Evolutionary conservation across 257 asterid genomes (phyloP), one percentile per base, ranked within the genome.

Genomic region (Henckelia pumila): DNA sequence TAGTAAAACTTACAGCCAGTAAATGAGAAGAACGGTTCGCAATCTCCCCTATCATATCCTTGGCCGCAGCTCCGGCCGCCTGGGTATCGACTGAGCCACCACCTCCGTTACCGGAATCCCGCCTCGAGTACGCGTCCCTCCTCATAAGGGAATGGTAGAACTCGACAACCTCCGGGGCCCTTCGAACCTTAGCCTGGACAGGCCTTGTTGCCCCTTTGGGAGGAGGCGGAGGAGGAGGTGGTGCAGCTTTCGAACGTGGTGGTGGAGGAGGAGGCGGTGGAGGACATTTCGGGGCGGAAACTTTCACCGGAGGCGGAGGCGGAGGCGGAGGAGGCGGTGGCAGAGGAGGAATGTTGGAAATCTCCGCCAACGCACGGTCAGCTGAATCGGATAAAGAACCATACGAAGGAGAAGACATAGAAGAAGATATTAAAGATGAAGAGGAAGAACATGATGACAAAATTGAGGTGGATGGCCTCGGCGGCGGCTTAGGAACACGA

Each of bases 41-140:
- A 58, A 94, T 94, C 74, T 94, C 99, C 61, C 99, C 99, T 20
- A 94, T 94, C 99, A 94, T 94, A 63, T 91, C 96, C 84, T 88
- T 91, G 1, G 96, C 88, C 65, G 84, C 58, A 22, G 87, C 85
- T 33, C 86, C 82, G 47, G 84, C 77, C 61, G 82, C 79, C 40
- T 69, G 63, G 6, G 78, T 71, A 5, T 83, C 98, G 30, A 76
- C 81, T 61, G 76, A 78, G 61, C 66, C 70, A 50, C 73, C 71
- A 30, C 77, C 47, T 2, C 70, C 69, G 55, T 75, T 25, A 63
- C 64, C 81, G 59, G 76, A 3, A 25, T 80, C 92, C 69, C 78
- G 80, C 32, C 86, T 83, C 77, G 77, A 75, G 40, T 77, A 86
- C 44, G 87, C 73, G 63, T 91, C 95, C 57, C 88, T 81, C 71